These are phyloP conservation scores for Fusarium buxicola DNA, from an alignment of 2,329 filamentous ascomycete genomes.

Conservation along the genomic window DNA sequence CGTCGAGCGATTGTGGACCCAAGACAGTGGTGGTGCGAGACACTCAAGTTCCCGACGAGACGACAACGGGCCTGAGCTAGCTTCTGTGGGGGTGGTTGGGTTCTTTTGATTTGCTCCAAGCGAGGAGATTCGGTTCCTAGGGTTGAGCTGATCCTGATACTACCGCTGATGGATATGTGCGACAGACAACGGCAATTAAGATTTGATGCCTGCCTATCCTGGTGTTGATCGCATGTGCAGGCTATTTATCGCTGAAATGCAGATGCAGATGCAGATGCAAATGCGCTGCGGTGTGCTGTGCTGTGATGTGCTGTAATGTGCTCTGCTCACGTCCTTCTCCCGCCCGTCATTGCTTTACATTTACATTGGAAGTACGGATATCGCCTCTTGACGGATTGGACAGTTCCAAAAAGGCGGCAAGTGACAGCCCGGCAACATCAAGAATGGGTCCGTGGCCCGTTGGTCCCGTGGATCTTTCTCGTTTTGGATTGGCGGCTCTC, in stretches of 20 bases:
- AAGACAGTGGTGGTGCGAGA: slow-evolving; percentile 16
- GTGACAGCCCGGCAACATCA: not conserved
- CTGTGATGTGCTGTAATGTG: not conserved
- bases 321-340: not conserved
- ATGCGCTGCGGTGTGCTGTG: not conserved
- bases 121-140: slow-evolving; percentile 17
- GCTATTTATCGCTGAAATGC: not conserved
- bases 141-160: slow-evolving; percentile 25
- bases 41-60: slow-evolving; percentile 12
- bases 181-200: too few species aligned
- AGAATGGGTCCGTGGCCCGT: slow-evolving; percentile 4
- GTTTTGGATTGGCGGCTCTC: slow-evolving; percentile 26
- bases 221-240: not conserved
- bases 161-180: too few species aligned
- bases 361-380: not conserved
- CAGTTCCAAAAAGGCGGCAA: slow-evolving; percentile 1
- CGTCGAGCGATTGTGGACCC: slow-evolving; percentile 37
- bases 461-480: slow-evolving; percentile 9
- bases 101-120: slow-evolving; percentile 19
- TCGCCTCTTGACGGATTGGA: slow-evolving; percentile 1
- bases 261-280: not conserved
- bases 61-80: slow-evolving; percentile 8
- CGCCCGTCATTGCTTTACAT: slow-evolving; percentile 12
- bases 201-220: not conserved
- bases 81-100: slow-evolving; percentile 11